Conservation (phyloP, 768 basidiomycete genomes). For the Russula dissimulans region DNA sequence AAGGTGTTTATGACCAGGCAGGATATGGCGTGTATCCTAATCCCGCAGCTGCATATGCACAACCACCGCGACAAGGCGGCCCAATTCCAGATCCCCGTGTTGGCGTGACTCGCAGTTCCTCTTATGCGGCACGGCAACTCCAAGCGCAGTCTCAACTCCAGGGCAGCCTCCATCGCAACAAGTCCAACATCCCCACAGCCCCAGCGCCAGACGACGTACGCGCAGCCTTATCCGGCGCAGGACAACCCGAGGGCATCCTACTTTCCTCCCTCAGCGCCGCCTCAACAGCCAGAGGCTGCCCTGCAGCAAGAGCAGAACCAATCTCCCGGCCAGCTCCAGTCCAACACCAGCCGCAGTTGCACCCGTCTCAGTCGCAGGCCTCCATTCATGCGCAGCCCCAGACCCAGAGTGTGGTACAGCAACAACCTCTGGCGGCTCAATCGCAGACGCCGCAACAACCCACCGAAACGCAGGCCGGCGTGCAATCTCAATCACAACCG, state of each 20-base stretch:
- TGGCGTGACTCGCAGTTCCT: background rate
- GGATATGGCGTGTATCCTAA: conserved; percentile 34
- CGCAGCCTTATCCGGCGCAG: conserved; percentile 19
- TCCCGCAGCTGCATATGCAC: conserved; percentile 24
- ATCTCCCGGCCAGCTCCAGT: conserved; percentile 22
- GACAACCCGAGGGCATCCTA: conserved; percentile 20
- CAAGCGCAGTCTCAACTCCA: conserved; percentile 24
- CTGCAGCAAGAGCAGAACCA: conserved; percentile 2
- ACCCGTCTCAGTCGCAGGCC: conserved; percentile 18
- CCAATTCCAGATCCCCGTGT: conserved; percentile 3
- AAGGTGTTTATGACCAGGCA: conserved; percentile 36
- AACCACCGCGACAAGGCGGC: conserved; percentile 25
- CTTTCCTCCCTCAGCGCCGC: conserved; percentile 9
- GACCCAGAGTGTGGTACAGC: conserved; percentile 15
- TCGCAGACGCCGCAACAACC: conserved; percentile 21
- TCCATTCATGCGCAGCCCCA: conserved; percentile 29
- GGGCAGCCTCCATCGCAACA: conserved; percentile 26
- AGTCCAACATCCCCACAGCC: conserved; percentile 17
- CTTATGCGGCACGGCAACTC: background rate
- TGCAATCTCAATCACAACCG: conserved; percentile 5
- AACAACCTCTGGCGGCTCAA: conserved; percentile 21
- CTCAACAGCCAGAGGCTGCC: conserved; percentile 11
- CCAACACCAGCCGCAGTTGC: conserved; percentile 15
- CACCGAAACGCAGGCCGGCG: conserved; percentile 23
- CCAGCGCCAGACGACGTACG: conserved; percentile 25